phyloP scores from a whole-genome alignment of 139 green algal species.

The Auxenochlorella pyrenoidosa region DNA sequence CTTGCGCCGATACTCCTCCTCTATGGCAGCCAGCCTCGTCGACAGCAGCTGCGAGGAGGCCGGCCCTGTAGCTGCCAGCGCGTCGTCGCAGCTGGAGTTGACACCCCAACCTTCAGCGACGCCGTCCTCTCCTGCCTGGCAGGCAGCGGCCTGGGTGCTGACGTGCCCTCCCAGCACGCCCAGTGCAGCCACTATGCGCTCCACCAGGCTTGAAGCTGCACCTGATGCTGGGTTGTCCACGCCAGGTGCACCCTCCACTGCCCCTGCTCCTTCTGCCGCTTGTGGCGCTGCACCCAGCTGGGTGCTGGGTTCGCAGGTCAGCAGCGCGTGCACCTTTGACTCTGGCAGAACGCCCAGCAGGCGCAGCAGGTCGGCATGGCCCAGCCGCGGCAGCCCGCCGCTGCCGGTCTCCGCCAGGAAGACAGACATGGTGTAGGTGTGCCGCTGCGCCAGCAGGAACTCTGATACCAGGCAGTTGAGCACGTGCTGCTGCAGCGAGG shows the following conservation, averaged over 20 bases:
- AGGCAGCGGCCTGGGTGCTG: not conserved
- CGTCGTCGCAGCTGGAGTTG: not conserved
- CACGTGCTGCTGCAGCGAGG: constrained; percentile 24
- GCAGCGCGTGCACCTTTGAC: constrained; percentile 19
- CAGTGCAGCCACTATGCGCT: constrained; percentile 9
- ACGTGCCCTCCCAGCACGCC: not conserved
- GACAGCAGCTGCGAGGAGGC: not conserved
- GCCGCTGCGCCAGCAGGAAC: not conserved
- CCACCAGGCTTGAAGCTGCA: constrained; percentile 18
- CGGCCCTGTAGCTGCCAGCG: not conserved
- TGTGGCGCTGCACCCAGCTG: not conserved
- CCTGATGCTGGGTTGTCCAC: not conserved
- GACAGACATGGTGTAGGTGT: constrained; percentile 28
- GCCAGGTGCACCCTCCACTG: no score
- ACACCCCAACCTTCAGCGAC: not conserved
- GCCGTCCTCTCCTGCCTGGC: constrained; percentile 7
- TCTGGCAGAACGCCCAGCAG: constrained; percentile 20
- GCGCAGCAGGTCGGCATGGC: constrained; percentile 21
- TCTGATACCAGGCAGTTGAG: constrained; percentile 36
- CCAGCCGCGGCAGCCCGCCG: constrained; percentile 4
- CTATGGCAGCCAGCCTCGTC: constrained; percentile 12
- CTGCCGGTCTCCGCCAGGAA: constrained; percentile 35
- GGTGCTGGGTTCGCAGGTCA: not conserved
- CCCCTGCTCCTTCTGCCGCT: not conserved
- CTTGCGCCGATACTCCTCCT: constrained; percentile 30